These are phyloP conservation scores for Phtheirospermum japonicum DNA, from an alignment of 257 asterid genomes.

Conservation along the genomic window DNA sequence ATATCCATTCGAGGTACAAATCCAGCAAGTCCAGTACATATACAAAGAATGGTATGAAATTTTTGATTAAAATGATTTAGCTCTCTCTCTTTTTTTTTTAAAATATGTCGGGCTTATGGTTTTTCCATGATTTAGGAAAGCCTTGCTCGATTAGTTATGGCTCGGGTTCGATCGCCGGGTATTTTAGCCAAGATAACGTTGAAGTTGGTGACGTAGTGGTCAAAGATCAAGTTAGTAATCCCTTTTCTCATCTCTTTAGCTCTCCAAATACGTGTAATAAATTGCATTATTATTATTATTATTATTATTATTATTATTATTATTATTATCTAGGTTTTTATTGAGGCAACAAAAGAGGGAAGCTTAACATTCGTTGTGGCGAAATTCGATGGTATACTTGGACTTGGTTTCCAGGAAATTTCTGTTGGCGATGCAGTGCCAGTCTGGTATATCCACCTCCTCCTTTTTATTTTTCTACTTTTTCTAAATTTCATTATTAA, in stretches of 20 bases:
- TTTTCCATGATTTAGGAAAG: conserved; percentile 48
- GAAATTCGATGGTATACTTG: conserved; percentile 89
- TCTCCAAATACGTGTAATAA: not conserved
- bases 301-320: not conserved
- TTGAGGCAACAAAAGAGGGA: conserved; percentile 83
- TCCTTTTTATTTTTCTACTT: not conserved
- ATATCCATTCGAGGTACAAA: conserved; percentile 71
- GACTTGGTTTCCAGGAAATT: conserved; percentile 95
- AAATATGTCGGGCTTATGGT: conserved; percentile 17
- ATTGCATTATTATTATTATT: conserved; percentile 3
- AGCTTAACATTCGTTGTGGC: conserved; percentile 69
- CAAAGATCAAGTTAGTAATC: conserved; percentile 69
- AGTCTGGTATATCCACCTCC: conserved; percentile 55
- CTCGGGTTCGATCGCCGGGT: conserved; percentile 85
- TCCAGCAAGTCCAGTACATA: conserved; percentile 69
- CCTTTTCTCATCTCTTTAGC: not conserved
- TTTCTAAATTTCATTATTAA: too few species aligned
- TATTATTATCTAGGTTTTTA: conserved; percentile 53
- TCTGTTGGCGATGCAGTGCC: conserved; percentile 77
- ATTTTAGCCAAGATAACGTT: conserved; percentile 83
- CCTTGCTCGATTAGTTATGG: conserved; percentile 74
- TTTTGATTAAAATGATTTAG: too few species aligned
- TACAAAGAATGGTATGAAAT: conserved; percentile 57
- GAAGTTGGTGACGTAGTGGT: conserved; percentile 84
- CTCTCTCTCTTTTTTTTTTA: too few species aligned